Base-by-base conservation (phyloP, 139 green algal genomes). In the Dunaliella primolecta region DNA sequence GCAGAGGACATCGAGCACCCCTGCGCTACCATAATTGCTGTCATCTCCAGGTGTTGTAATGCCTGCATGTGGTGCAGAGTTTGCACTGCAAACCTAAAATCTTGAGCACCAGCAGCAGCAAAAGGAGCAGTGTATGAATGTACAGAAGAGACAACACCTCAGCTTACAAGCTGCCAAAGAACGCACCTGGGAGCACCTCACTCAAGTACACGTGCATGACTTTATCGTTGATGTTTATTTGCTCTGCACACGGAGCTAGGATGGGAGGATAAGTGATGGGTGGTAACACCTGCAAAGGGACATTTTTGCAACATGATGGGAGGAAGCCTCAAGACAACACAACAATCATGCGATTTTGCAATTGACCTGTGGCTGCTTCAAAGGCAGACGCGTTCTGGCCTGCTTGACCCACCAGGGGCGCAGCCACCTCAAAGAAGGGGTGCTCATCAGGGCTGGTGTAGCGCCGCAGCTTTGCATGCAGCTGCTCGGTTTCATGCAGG, bases 391-490 rank as follows among this genome's bases (percentile, higher is more conserved):
- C n/a, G n/a, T n/a, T n/a, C n/a, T n/a, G n/a, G n/a, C n/a, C n/a
- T n/a, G n/a, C n/a, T n/a, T n/a, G n/a, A 91, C 92, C 36, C 95
- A 64, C 46, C 46, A 64, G 15, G 7, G 46, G 46, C 15, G 46
- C 46, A 15, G 46, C 46, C 46, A 64, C 46, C 46, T 64, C 46
- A 64, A 96, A 99, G 91, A 98, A 99, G 1, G 97, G 89, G 79
- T 98, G 95, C 87, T 99, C 97, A 31, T 98, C 95, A 23, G 96
- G 96, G 72, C 78, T 95, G 21, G 97, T 99, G 91, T 98, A 99
- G 0, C 96, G 86, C 55, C 97, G 83, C 57, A 99, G 92, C 55
- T 88, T 94, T 64, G 92, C 97, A 81, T 99, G 95, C 34, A 98
- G 83, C 83, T 95, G 91, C 91, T 99, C 97, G 2, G 93, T 98